Conservation (phyloP, 768 basidiomycete genomes). For the Sarcomyxa edulis region DNA sequence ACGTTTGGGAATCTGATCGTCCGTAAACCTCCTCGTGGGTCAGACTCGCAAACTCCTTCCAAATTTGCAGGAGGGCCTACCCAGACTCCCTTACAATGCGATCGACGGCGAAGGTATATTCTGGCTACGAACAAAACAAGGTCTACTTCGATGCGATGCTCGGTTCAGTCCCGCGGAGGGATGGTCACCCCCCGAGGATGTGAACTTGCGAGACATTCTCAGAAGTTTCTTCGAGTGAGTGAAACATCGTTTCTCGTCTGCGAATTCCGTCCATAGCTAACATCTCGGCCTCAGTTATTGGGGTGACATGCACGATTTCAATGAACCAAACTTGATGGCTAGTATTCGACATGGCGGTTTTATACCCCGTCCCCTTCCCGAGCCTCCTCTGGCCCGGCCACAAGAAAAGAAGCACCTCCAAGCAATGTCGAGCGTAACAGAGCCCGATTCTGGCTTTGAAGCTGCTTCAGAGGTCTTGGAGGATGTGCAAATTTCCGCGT, state of each 20-base stretch:
- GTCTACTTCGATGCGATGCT: constrained; percentile 21
- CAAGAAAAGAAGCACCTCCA: not conserved
- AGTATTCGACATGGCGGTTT: constrained; percentile 39
- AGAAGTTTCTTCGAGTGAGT: constrained; percentile 39
- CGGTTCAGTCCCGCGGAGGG: constrained; percentile 15
- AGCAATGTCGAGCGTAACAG: too few species aligned
- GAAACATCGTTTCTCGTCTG: not conserved
- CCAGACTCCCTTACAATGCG: constrained; percentile 5
- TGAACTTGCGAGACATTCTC: constrained; percentile 19
- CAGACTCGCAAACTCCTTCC: constrained; percentile 44
- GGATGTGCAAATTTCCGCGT: too few species aligned
- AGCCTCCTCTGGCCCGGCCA: not conserved
- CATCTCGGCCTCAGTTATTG: constrained; percentile 34
- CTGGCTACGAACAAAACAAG: constrained; percentile 22
- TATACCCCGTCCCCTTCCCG: constrained; percentile 13
- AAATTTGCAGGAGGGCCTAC: constrained; percentile 42
- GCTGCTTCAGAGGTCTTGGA: too few species aligned
- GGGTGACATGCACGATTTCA: constrained; percentile 31
- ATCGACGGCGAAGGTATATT: constrained; percentile 15
- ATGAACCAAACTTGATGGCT: constrained; percentile 23
- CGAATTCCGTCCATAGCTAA: not conserved
- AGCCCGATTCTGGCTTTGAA: too few species aligned
- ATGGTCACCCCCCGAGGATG: constrained; percentile 10
- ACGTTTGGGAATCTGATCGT: not conserved
- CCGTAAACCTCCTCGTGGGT: too few species aligned